phyloP scores from a whole-genome alignment of 1,284 basidiomycete species.

The Trichosporon ovoides region DNA sequence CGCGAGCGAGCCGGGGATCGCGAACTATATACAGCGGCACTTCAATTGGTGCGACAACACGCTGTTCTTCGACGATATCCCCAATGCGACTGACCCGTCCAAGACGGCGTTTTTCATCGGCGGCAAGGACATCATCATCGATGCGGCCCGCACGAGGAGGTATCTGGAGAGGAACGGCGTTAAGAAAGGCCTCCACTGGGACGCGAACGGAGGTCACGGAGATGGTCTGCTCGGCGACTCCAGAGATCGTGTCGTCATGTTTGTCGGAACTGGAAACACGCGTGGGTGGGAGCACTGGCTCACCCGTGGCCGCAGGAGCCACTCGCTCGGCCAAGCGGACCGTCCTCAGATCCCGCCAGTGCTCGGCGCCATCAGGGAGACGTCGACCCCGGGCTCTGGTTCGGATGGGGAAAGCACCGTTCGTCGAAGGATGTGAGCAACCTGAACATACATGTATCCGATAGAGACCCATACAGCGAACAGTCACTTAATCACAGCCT shows the following conservation, averaged over 20 bases:
- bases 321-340: slow-evolving; percentile 23
- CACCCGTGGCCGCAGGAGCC: slow-evolving; percentile 25
- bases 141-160: slow-evolving; percentile 64
- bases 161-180: slow-evolving; percentile 69
- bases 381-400: background rate
- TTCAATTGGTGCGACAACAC: slow-evolving; percentile 74
- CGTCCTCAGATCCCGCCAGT: background rate
- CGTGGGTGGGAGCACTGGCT: slow-evolving; percentile 35
- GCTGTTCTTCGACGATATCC: slow-evolving; percentile 82
- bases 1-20: slow-evolving; percentile 74
- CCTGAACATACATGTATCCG: background rate
- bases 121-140: slow-evolving; percentile 71
- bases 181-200: slow-evolving; percentile 62
- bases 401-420: background rate
- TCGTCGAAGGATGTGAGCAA: background rate
- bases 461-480: background rate
- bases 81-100: slow-evolving; percentile 58
- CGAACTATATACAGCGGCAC: slow-evolving; percentile 69
- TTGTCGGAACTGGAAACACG: slow-evolving; percentile 53
- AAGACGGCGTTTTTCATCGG: slow-evolving; percentile 64
- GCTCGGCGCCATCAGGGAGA: background rate
- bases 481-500: background rate
- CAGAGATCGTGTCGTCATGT: slow-evolving; percentile 60
- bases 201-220: slow-evolving; percentile 65
- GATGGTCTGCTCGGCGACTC: slow-evolving; percentile 60